Conservation (phyloP, 2,329 filamentous ascomycete genomes). For the Rasamsonia emersonii region DNA sequence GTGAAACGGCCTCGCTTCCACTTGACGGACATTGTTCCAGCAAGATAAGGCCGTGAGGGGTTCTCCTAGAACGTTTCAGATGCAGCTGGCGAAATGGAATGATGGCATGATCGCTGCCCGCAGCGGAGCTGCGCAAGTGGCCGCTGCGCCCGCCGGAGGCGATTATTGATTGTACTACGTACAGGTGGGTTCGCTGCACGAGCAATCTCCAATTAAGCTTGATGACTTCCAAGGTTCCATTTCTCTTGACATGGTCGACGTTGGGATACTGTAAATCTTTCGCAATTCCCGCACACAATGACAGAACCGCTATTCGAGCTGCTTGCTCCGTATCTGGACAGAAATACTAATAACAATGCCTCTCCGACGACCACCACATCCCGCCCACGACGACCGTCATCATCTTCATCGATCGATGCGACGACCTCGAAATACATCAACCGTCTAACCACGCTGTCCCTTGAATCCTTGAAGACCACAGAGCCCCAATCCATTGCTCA, state of each 20-base stretch:
- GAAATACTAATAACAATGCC: constrained; percentile 28
- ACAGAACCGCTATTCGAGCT: constrained; percentile 69
- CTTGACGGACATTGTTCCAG: too few relatives aligned
- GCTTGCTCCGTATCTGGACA: constrained; percentile 51
- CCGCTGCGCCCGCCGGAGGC: constrained; percentile 21
- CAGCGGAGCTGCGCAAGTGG: constrained; percentile 20
- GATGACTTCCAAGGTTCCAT: too few relatives aligned
- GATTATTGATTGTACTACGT: too few relatives aligned
- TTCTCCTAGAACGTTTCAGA: not conserved
- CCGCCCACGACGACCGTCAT: constrained; percentile 30
- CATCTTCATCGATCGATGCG: constrained; percentile 20
- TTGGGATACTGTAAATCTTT: too few relatives aligned
- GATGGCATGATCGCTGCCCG: constrained; percentile 5
- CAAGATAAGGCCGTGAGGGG: too few relatives aligned
- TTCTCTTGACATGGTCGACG: too few relatives aligned
- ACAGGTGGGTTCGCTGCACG: too few relatives aligned
- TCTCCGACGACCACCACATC: constrained; percentile 14
- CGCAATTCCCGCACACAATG: constrained; percentile 43
- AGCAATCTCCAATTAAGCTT: too few relatives aligned
- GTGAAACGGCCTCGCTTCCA: too few relatives aligned
- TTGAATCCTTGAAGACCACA: constrained; percentile 60
- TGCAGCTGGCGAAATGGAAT: constrained; percentile 2
- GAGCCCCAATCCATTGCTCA: constrained; percentile 78
- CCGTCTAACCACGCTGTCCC: constrained; percentile 66
- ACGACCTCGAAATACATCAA: constrained; percentile 63